These are phyloP conservation scores for Fomitopsis palustris DNA, from an alignment of 1,284 basidiomycete genomes.

Conservation along the genomic window DNA sequence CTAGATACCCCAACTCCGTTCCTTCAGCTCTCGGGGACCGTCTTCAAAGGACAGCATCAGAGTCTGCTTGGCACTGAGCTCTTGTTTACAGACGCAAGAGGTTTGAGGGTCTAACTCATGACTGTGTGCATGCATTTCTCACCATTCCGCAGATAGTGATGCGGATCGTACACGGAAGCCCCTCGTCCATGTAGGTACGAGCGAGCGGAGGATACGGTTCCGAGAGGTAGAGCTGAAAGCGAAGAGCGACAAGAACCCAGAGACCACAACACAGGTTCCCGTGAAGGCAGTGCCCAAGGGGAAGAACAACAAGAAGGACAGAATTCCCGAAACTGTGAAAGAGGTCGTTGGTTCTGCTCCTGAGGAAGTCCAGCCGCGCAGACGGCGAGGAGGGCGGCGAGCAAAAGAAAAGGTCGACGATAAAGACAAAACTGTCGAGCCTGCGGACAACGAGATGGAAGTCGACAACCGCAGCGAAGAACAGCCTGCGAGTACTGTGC, in stretches of 20 bases:
- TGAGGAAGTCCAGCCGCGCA: neutral
- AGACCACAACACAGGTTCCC: neutral
- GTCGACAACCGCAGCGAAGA: neutral
- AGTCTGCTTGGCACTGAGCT: slow-evolving; percentile 68
- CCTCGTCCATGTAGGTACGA: slow-evolving; percentile 50
- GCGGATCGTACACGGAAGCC: slow-evolving; percentile 43
- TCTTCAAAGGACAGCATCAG: slow-evolving; percentile 66
- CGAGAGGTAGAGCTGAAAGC: slow-evolving; percentile 53
- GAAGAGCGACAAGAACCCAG: slow-evolving; percentile 25
- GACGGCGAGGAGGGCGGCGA: neutral
- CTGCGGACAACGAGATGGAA: neutral
- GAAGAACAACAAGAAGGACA: slow-evolving; percentile 6
- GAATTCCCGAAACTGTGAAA: slow-evolving; percentile 2
- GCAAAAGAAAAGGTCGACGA: neutral
- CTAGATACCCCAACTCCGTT: slow-evolving; percentile 72
- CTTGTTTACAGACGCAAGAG: slow-evolving; percentile 62
- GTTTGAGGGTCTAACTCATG: slow-evolving; percentile 25
- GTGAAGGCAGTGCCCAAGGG: neutral
- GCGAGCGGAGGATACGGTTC: slow-evolving; percentile 63
- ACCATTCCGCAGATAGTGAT: slow-evolving; percentile 12
- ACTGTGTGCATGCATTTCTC: neutral
- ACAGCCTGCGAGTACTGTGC: neutral
- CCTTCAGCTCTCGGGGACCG: slow-evolving; percentile 68
- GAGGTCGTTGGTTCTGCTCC: slow-evolving; percentile 3
- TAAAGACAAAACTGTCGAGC: slow-evolving; percentile 10